A percentile compares a stretch with the other conserved stretches of the same genome.
Conservation (phyloP, 495 filamentous ascomycete species). For the Penicillium malachiteum region DNA sequence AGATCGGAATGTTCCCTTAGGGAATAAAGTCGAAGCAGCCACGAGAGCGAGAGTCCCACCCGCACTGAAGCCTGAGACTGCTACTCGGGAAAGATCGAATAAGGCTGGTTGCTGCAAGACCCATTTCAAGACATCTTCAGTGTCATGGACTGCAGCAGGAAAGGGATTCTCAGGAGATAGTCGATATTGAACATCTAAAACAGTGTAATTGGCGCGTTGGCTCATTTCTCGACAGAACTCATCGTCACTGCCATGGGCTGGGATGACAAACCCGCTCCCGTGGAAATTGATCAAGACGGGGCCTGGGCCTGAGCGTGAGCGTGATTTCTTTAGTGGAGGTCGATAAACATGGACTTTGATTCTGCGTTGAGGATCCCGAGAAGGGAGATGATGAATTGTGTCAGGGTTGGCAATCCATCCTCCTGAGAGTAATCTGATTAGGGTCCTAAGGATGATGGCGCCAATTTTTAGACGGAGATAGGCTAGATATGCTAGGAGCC, state of each 20-base stretch:
- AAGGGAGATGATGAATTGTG: constrained; percentile 1
- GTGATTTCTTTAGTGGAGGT: not conserved
- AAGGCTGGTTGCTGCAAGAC: constrained; percentile 13
- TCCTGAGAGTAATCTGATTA: not conserved
- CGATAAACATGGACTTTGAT: constrained; percentile 11
- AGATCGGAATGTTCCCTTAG: constrained; percentile 1
- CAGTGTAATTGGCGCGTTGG: constrained; percentile 20
- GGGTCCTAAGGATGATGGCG: not conserved
- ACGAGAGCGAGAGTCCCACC: constrained; percentile 9
- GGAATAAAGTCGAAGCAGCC: not conserved
- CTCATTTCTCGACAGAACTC: constrained; percentile 27
- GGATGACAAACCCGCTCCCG: constrained; percentile 32
- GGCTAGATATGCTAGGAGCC: not conserved
- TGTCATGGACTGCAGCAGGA: constrained; percentile 67
- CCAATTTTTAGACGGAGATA: constrained; percentile 1
- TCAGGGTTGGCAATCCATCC: not conserved
- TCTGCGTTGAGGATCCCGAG: not conserved
- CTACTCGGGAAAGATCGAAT: constrained; percentile 19
- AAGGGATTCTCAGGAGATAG: constrained; percentile 70
- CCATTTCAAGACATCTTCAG: constrained; percentile 29
- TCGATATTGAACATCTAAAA: constrained; percentile 59
- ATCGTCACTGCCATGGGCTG: constrained; percentile 33
- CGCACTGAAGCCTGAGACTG: constrained; percentile 28
- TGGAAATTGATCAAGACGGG: constrained; percentile 35
- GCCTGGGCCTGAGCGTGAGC: not conserved